A percentile compares a stretch with the other conserved stretches of the same genome.
These are phyloP conservation scores for Nitzschia putrida DNA, from an alignment of 108 stramenopile genomes.

Conservation along the genomic window DNA sequence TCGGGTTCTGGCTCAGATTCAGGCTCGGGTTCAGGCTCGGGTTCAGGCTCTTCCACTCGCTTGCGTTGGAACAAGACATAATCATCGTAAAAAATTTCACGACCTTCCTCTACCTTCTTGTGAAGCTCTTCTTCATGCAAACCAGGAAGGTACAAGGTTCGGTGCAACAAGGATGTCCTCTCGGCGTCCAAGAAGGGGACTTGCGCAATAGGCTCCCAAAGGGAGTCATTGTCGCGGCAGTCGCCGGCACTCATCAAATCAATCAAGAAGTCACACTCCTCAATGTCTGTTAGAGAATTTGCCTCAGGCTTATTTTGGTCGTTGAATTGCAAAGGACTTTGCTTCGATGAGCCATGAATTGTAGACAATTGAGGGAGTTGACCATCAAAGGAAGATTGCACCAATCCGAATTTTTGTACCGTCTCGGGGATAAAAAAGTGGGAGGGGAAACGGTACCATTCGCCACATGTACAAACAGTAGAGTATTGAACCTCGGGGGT, in stretches of 20 bases:
- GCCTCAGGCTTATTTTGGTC: conserved; percentile 76
- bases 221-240: conserved; percentile 24
- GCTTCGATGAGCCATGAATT: conserved; percentile 45
- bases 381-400: conserved; percentile 84
- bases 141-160: conserved; percentile 51
- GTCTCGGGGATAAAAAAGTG: conserved; percentile 82
- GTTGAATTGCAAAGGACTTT: conserved; percentile 66
- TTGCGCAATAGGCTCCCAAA: conserved; percentile 34
- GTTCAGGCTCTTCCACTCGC: too few relatives aligned
- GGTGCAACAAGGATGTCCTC: conserved; percentile 44
- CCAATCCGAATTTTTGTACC: conserved; percentile 64
- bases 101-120: neutral
- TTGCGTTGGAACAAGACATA: conserved; percentile 17
- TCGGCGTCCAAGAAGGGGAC: conserved; percentile 51
- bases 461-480: conserved; percentile 88
- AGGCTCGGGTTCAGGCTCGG: too few relatives aligned
- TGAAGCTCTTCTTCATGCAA: conserved; percentile 35
- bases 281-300: conserved; percentile 52
- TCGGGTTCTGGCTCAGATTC: too few relatives aligned
- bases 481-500: conserved; percentile 14
- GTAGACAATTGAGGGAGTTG: conserved; percentile 91
- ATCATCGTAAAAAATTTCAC: conserved; percentile 15
- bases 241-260: conserved; percentile 54
- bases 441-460: conserved; percentile 97
- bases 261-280: conserved; percentile 74